Percentiles rank a stretch among this genome's conserved stretches.
Evolutionary conservation across 225 moss, liverwort and hornwort species (phyloP).

Genomic region (Straminergon stramineum): DNA sequence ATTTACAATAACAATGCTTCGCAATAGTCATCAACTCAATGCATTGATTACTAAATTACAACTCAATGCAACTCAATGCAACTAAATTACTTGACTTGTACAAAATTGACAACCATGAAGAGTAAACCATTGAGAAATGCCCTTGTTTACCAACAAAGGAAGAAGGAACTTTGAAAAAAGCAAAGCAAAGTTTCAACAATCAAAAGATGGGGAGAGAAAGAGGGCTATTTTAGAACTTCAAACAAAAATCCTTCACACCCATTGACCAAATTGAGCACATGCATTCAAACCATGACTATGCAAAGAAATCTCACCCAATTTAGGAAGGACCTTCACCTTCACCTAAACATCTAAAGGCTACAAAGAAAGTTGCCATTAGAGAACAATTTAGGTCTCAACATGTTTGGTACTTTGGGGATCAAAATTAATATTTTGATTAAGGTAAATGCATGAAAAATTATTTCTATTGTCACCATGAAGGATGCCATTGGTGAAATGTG

Average conservation of each 20-base stretch:
- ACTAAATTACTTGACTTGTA: not conserved
- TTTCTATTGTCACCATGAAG: too few species aligned
- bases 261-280: not conserved
- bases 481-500: too few species aligned
- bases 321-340: rapidly evolving
- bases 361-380: too few species aligned
- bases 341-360: not conserved
- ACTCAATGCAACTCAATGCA: too few species aligned
- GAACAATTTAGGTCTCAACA: too few species aligned
- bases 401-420: too few species aligned
- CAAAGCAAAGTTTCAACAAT: too few species aligned
- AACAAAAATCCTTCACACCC: not conserved
- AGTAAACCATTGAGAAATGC: not conserved
- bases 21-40: not conserved
- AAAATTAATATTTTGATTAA: too few species aligned
- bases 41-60: too few species aligned
- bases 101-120: not conserved
- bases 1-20: not conserved
- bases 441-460: too few species aligned
- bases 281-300: not conserved
- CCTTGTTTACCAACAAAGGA: too few species aligned
- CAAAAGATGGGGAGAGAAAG: rapidly evolving
- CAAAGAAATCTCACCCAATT: not conserved
- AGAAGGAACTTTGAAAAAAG: too few species aligned
- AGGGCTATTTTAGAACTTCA: not conserved